Evolutionary conservation across 768 basidiomycete species (phyloP), one percentile per base, ranked within the genome.

Genomic region (Naganishia vishniacii): DNA sequence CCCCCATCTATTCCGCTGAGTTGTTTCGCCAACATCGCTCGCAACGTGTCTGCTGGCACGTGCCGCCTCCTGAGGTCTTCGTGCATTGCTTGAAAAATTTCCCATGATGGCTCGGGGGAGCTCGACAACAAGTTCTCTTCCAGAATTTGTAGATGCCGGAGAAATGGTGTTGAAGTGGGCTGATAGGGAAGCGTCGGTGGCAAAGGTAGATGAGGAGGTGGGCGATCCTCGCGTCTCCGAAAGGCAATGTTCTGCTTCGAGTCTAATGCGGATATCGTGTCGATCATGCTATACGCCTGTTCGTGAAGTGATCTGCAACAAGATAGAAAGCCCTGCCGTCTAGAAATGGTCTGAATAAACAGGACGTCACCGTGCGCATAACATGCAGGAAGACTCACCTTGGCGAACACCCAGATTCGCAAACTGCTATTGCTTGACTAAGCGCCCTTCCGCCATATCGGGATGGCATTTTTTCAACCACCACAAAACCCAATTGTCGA

Each of bases 31-130:
- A 56, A 25, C 2, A 56, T 32, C 13, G 53, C n/a, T 9, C 53
- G 53, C n/a, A 56, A 37, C 34, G 53, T 56, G n/a, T 56, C 53
- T 40, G 53, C 34, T 34, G 53, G 53, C 20, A 56, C 12, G 32
- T 56, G 53, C 20, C 32, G 28, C 26, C 23, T 37, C 53, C 53
- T 5, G 1, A 56, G 23, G 37, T 56, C 53, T 40, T 56, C 53
- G 23, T 56, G 53, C 4, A 56, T n/a, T 26, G 53, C 53, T 18
- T 23, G 23, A 34, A 56, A 56, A 13, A 56, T 41, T 4, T 56
- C n/a, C 53, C 53, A 56, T 25, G 53, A 56, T 7, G 53, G 32
- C 18, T 26, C 8, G 2, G 53, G 34, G 6, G 32, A 37, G 26
- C 32, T 23, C 3, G 53, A 56, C 11, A 56, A 34, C 34, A 56